These are phyloP conservation scores for Macrotyloma uniflorum DNA, from an alignment of 306 rosid genomes.

Conservation along the genomic window DNA sequence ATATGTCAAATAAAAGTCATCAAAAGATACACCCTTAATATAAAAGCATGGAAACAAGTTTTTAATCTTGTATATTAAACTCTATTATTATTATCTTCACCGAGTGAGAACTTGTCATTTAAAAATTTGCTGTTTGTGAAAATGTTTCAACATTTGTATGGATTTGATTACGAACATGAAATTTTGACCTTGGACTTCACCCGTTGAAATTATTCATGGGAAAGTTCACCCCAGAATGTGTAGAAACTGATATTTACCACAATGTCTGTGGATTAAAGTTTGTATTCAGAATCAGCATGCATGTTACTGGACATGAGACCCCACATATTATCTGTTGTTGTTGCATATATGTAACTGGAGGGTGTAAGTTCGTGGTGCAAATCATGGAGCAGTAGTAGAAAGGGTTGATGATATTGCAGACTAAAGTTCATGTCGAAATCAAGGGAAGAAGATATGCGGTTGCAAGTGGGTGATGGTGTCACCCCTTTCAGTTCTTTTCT, in stretches of 20 bases:
- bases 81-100: not conserved
- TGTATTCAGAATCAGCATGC: not conserved
- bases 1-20: no score
- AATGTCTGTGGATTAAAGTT: not conserved
- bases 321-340: not conserved
- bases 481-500: not conserved
- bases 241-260: not conserved
- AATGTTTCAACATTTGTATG: not conserved
- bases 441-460: not conserved
- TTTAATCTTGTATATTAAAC: no score
- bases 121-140: not conserved
- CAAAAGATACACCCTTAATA: no score
- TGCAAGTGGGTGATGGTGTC: conserved; percentile 15
- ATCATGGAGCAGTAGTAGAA: not conserved
- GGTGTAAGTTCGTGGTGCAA: not conserved
- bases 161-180: not conserved
- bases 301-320: not conserved
- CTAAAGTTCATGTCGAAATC: not conserved
- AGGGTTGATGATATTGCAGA: conserved; percentile 11
- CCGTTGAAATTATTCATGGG: not conserved
- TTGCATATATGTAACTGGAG: not conserved
- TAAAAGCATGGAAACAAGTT: no score
- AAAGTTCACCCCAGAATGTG: not conserved
- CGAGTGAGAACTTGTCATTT: not conserved
- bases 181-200: not conserved